These are phyloP conservation scores for Moesziomyces sp. DNA, from an alignment of 1,284 basidiomycete species.

Conservation along the genomic window DNA sequence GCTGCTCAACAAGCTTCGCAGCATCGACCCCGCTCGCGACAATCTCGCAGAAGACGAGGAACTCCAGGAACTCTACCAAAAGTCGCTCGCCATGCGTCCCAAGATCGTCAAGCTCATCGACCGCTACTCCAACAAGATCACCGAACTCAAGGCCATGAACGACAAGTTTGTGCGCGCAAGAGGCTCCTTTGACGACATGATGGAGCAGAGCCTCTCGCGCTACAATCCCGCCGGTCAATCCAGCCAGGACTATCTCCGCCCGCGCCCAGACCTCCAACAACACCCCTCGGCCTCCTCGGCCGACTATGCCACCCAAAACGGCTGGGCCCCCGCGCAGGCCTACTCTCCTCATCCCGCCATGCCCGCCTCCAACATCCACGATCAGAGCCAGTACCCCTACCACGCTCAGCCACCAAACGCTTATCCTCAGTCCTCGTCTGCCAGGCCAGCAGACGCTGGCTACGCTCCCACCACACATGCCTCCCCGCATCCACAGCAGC, in stretches of 20 bases:
- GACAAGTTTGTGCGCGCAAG: slow-evolving; percentile 85
- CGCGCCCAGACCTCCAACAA: slow-evolving; percentile 41
- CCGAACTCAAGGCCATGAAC: slow-evolving; percentile 85
- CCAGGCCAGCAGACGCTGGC: slow-evolving; percentile 7
- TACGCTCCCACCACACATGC: slow-evolving; percentile 11
- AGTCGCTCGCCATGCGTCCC: slow-evolving; percentile 85
- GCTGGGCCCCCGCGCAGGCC: slow-evolving; percentile 17
- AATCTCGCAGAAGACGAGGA: slow-evolving; percentile 89
- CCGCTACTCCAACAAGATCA: slow-evolving; percentile 75
- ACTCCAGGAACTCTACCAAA: slow-evolving; percentile 92
- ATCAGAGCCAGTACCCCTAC: slow-evolving; percentile 61
- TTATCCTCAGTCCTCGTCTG: slow-evolving; percentile 14
- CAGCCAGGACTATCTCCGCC: slow-evolving; percentile 38
- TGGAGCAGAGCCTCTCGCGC: slow-evolving; percentile 85
- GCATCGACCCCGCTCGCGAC: slow-evolving; percentile 79
- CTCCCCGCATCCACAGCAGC: slow-evolving; percentile 18
- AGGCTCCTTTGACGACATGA: slow-evolving; percentile 86
- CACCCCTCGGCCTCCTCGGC: slow-evolving; percentile 36
- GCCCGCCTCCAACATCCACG: slow-evolving; percentile 60
- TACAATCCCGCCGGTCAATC: slow-evolving; percentile 70
- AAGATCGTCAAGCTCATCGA: slow-evolving; percentile 97
- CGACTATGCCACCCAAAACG: slow-evolving; percentile 38
- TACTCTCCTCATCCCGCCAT: slow-evolving; percentile 20
- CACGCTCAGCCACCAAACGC: slow-evolving; percentile 17
- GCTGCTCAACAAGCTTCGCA: slow-evolving; percentile 81